Percentiles rank a stretch among this genome's conserved stretches.
Evolutionary conservation across 345 rosid genomes (phyloP).

Genomic region (Mercurialis annua): DNA sequence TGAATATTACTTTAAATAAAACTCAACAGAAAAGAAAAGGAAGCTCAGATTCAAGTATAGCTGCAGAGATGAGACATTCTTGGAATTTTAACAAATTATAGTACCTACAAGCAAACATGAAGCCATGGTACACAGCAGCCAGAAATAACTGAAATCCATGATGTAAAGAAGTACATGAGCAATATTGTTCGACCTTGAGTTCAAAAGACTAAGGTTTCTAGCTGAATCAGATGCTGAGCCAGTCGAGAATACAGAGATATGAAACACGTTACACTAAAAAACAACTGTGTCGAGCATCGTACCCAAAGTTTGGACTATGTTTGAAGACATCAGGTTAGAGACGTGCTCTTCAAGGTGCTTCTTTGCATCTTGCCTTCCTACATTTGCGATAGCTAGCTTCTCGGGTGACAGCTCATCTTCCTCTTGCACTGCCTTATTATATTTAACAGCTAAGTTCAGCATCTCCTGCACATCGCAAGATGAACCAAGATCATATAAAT

Average conservation of each 20-base stretch:
- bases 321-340: conserved; percentile 95
- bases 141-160: not conserved
- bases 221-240: not conserved
- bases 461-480: conserved; percentile 64
- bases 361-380: conserved; percentile 98
- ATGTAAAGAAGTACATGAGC: too few relatives aligned
- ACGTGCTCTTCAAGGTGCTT: conserved; percentile 97
- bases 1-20: too few relatives aligned
- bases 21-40: too few relatives aligned
- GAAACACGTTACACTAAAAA: conserved; percentile 40
- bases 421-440: conserved; percentile 97
- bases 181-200: too few relatives aligned
- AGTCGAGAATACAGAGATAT: not conserved
- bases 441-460: conserved; percentile 73
- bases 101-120: not conserved
- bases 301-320: conserved; percentile 94
- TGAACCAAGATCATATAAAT: not conserved
- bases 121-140: not conserved
- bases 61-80: not conserved
- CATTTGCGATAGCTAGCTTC: conserved; percentile 89
- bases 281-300: conserved; percentile 98
- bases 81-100: not conserved
- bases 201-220: not conserved
- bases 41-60: not conserved
- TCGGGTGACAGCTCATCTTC: conserved; percentile 95